Base-by-base conservation (phyloP, 129 eudicot genomes). In the Solidago caesia region DNA sequence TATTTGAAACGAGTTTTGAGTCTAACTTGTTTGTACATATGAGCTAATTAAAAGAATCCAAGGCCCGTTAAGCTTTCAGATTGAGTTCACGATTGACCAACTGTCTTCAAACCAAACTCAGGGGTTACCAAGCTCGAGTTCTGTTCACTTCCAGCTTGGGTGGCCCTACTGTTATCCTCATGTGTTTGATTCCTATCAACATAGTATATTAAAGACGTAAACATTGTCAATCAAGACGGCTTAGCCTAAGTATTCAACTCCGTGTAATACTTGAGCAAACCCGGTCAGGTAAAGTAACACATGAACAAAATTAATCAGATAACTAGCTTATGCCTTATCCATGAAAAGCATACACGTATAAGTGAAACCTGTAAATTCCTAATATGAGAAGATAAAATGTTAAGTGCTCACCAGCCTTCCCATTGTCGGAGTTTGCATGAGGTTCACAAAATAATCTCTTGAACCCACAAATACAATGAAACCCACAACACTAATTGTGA, bases 401-500 rank as follows among this genome's bases (percentile, higher is more conserved):
- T 49, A 79, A 16, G 78, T 66, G 74, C 78, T 72, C 42, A 16
- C 68, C 12, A 79, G 33, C 45, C 68, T 79, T 41, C 27, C 74
- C 9, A 73, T 44, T 4, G 44, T 53, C 29, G 46, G 45, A 56
- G 10, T 45, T 42, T 58, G 79, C 62, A 41, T 58, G 44, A 66
- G n/a, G 15, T 15, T 63, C 76, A 45, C 42, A 26, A 65, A 44
- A 79, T 72, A 62, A 71, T 63, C 75, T 79, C 77, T 82, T 3
- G 83, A 62, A 74, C 87, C 82, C 6, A 65, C 64, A 51, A 80
- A 52, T 7, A 85, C 53, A 7, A 83, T 46, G 12, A 82, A 41
- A 14, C 89, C 70, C 60, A 88, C 33, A 8, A 83, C 72, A 61
- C 76, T 82, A 59, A 85, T 41, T 5, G 83, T 77, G 76, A 74